These are phyloP conservation scores for Vaccinium macrocarpon DNA, from an alignment of 148 eudicot species.

Conservation along the genomic window DNA sequence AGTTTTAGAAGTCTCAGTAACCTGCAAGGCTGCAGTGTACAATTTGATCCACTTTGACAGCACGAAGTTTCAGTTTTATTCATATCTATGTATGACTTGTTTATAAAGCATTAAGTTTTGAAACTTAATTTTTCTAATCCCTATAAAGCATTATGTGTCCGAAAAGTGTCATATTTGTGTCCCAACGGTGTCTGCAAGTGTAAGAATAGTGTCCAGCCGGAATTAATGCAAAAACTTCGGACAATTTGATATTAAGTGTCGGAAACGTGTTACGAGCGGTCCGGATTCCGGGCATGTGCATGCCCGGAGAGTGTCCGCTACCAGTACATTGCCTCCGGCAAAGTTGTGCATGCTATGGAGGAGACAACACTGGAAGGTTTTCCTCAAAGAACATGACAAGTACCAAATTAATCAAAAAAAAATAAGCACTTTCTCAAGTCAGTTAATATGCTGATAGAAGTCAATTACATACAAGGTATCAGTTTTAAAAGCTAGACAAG, in stretches of 20 bases:
- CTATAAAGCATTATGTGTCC: not conserved
- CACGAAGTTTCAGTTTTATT: not conserved
- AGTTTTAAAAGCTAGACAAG: not conserved
- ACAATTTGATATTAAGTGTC: not conserved
- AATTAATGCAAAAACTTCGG: not conserved
- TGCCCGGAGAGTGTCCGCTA: not conserved
- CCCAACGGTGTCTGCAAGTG: not conserved
- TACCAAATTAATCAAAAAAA: not conserved
- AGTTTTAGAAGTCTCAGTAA: not conserved
- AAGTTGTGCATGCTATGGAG: not conserved
- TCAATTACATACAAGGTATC: not conserved
- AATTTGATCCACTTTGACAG: not conserved
- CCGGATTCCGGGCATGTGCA: not conserved
- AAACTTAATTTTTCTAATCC: not conserved
- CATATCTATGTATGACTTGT: not conserved
- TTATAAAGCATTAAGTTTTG: not conserved
- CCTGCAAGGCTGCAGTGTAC: not conserved
- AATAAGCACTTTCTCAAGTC: not conserved
- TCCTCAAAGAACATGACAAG: conserved; percentile 7
- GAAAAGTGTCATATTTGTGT: not conserved
- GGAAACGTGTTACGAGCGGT: not conserved
- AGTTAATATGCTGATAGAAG: not conserved
- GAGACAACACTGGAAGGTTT: not conserved
- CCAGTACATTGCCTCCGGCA: not conserved
- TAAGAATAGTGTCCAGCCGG: not conserved